These are phyloP conservation scores for Gossypium lobatum DNA, from an alignment of 441 rosid genomes.

Conservation along the genomic window DNA sequence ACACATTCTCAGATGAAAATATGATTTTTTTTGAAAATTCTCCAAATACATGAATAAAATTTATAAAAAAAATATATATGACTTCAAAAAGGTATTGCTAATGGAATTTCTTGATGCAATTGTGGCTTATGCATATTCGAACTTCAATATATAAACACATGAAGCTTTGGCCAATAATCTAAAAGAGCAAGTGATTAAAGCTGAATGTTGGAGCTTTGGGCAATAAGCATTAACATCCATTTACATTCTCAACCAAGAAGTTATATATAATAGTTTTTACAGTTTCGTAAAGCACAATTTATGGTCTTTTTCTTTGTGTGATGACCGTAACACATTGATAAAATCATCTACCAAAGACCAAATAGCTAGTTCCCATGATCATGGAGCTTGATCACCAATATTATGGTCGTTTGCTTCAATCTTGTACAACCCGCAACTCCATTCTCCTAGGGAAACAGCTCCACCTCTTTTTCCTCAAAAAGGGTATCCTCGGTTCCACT, in stretches of 20 bases:
- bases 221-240: too few relatives aligned
- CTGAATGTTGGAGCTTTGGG: too few relatives aligned
- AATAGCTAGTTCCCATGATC: not conserved
- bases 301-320: not conserved
- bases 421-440: slow-evolving; percentile 31
- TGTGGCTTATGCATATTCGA: too few relatives aligned
- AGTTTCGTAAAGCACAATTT: not conserved
- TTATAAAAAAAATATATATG: too few relatives aligned
- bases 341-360: not conserved
- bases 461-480: slow-evolving; percentile 51
- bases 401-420: slow-evolving; percentile 37
- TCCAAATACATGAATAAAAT: too few relatives aligned
- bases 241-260: too few relatives aligned
- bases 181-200: too few relatives aligned
- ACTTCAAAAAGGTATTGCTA: too few relatives aligned
- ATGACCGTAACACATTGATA: not conserved
- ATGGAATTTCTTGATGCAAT: too few relatives aligned
- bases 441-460: slow-evolving; percentile 43
- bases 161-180: too few relatives aligned
- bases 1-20: not conserved
- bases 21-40: too few relatives aligned
- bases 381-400: slow-evolving; percentile 33
- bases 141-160: too few relatives aligned
- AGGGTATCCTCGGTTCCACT: slow-evolving; percentile 41
- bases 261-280: not conserved